These are phyloP conservation scores for Groenewaldozyma salmanticensis DNA, from an alignment of 805 yeast genomes.

Conservation along the genomic window DNA sequence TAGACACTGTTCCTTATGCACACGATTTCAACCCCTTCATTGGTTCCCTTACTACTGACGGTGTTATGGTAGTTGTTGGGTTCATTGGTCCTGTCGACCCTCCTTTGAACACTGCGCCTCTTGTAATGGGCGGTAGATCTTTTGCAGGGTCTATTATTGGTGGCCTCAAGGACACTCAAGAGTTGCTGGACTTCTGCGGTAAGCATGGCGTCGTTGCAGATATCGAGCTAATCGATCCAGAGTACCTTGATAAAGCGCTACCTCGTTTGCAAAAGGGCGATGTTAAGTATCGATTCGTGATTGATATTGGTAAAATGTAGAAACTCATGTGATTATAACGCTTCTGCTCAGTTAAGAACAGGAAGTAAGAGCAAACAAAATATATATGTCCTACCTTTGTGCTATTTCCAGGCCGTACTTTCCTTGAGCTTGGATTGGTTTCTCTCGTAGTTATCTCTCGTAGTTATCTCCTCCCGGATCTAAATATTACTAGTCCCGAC, in stretches of 20 bases:
- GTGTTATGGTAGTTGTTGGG: slow-evolving; percentile 55
- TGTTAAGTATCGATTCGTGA: slow-evolving; percentile 17
- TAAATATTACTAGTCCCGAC: too few species aligned
- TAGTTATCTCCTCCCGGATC: too few species aligned
- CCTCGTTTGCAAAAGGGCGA: slow-evolving; percentile 13
- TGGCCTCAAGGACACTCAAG: slow-evolving; percentile 55
- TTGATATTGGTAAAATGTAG: too few species aligned
- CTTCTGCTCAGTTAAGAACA: too few species aligned
- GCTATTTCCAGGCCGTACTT: too few species aligned
- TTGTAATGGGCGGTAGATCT: slow-evolving; percentile 35
- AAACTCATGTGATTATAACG: too few species aligned
- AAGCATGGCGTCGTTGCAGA: slow-evolving; percentile 50
- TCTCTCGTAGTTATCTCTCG: too few species aligned
- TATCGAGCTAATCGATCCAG: slow-evolving; percentile 50
- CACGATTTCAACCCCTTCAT: slow-evolving; percentile 44
- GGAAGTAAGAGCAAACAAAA: too few species aligned
- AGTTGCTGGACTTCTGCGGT: slow-evolving; percentile 56
- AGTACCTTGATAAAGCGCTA: slow-evolving; percentile 14
- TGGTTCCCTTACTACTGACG: slow-evolving; percentile 48
- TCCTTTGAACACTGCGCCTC: slow-evolving; percentile 33
- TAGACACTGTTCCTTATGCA: slow-evolving; percentile 47
- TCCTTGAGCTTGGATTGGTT: too few species aligned
- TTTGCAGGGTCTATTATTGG: slow-evolving; percentile 43
- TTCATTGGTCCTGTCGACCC: too few species aligned
- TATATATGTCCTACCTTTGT: too few species aligned